A percentile compares a stretch with the other conserved stretches of the same genome.
phyloP scores from a whole-genome alignment of 2,329 filamentous ascomycete genomes.

The Fusarium sp. region DNA sequence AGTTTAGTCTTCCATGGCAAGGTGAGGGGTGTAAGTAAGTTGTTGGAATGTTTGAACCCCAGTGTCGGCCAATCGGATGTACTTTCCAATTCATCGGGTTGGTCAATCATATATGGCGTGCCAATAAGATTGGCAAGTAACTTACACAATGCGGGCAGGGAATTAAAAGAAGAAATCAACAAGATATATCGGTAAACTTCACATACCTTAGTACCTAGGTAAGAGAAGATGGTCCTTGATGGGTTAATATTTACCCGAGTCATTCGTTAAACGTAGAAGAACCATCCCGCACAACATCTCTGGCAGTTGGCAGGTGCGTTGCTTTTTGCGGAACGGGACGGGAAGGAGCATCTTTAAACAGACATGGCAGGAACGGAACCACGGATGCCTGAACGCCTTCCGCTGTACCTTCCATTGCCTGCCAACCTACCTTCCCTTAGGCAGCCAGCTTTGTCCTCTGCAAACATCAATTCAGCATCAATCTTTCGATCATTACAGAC shows the following conservation, averaged over 20 bases:
- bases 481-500: background rate
- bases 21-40: constrained; percentile 10
- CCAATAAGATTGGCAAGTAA: constrained; percentile 5
- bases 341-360: constrained; percentile 21
- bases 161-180: background rate
- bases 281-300: constrained; percentile 8
- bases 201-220: no score
- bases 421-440: constrained; percentile 32
- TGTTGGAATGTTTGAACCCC: constrained; percentile 13
- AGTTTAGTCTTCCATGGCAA: constrained; percentile 11
- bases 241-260: background rate
- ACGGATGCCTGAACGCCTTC: constrained; percentile 23
- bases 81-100: constrained; percentile 26
- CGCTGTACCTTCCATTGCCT: background rate
- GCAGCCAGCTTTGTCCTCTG: background rate
- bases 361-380: constrained; percentile 15
- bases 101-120: constrained; percentile 8
- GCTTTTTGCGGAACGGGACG: constrained; percentile 21
- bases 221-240: no score
- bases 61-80: constrained; percentile 37
- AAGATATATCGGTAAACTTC: background rate
- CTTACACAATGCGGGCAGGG: background rate
- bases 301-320: constrained; percentile 15
- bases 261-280: background rate
- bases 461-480: background rate